Evolutionary conservation across 1,284 basidiomycete genomes (phyloP).

Genomic region (Cryptococcus hybrid): DNA sequence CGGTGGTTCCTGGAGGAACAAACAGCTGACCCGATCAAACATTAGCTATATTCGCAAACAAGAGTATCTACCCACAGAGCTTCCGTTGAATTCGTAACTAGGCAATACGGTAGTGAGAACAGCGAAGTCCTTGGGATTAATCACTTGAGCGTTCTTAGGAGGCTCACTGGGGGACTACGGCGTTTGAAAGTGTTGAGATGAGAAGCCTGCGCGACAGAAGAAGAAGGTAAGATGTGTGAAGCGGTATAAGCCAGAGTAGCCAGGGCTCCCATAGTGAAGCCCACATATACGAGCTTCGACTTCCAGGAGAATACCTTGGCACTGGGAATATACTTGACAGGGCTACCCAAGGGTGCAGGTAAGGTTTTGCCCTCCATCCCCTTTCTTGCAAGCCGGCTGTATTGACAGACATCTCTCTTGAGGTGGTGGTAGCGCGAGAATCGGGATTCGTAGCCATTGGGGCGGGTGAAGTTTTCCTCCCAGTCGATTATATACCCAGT

Average conservation of each 20-base stretch:
- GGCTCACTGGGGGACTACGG: neutral
- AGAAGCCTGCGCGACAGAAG: neutral
- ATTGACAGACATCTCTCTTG: neutral
- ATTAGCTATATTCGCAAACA: neutral
- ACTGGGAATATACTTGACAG: neutral
- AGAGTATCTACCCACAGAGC: slow-evolving; percentile 22
- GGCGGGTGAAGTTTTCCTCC: neutral
- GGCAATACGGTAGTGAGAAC: slow-evolving; percentile 29
- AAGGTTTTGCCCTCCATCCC: neutral
- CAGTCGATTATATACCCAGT: no score
- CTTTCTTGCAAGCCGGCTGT: neutral
- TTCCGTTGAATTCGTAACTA: slow-evolving; percentile 22
- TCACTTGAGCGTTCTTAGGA: slow-evolving; percentile 24
- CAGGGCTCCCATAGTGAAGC: neutral
- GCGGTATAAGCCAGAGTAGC: neutral
- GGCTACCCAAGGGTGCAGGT: neutral
- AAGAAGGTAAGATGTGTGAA: neutral
- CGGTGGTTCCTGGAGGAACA: slow-evolving; percentile 32
- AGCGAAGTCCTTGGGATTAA: slow-evolving; percentile 29
- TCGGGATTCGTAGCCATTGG: neutral
- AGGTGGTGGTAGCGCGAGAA: no score
- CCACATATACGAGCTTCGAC: neutral
- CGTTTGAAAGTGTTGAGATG: neutral
- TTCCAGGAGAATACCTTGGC: neutral
- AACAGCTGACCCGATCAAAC: slow-evolving; percentile 27